Percentiles rank a stretch among this genome's conserved stretches.
Conservation (phyloP, 495 filamentous ascomycete genomes). For the Podospora conica region DNA sequence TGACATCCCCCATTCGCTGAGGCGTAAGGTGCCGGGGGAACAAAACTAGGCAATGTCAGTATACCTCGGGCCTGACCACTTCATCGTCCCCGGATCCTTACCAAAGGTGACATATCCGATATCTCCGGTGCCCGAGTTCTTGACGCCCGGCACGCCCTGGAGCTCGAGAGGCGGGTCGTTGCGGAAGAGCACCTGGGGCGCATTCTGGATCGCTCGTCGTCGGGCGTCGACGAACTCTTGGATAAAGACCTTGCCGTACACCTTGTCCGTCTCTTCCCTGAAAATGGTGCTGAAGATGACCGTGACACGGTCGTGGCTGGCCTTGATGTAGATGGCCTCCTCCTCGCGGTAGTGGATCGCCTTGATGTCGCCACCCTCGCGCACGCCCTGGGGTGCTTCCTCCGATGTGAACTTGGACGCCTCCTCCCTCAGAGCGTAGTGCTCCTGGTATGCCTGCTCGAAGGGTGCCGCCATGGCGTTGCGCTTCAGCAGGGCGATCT, state of each 20-base stretch:
- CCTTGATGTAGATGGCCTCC: constrained; percentile 99
- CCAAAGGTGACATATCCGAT: constrained; percentile 98
- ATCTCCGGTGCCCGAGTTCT: constrained; percentile 64
- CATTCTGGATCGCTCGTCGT: constrained; percentile 92
- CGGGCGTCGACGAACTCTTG: constrained; percentile 96
- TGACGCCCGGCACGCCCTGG: constrained; percentile 75
- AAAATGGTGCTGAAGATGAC: constrained; percentile 99
- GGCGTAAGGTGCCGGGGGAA: constrained; percentile 91
- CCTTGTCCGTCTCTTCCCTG: constrained; percentile 91
- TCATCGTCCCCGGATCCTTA: constrained; percentile 33
- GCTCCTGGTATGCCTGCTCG: constrained; percentile 91
- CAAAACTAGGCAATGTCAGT: constrained; percentile 57
- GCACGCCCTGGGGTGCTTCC: constrained; percentile 79
- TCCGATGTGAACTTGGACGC: constrained; percentile 87
- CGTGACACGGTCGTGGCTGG: constrained; percentile 91
- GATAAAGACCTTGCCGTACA: constrained; percentile 93
- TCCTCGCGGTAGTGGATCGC: constrained; percentile 97
- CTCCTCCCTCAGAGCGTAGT: constrained; percentile 75
- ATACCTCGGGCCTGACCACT: background rate
- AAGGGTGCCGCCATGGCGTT: constrained; percentile 98
- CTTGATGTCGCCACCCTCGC: constrained; percentile 88
- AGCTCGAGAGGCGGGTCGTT: constrained; percentile 93
- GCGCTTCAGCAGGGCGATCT: constrained; percentile 84
- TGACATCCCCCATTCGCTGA: constrained; percentile 85
- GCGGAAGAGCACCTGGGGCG: constrained; percentile 94